phyloP scores from a whole-genome alignment of 2,329 filamentous ascomycete genomes.

The Tolypocladium tundrense region DNA sequence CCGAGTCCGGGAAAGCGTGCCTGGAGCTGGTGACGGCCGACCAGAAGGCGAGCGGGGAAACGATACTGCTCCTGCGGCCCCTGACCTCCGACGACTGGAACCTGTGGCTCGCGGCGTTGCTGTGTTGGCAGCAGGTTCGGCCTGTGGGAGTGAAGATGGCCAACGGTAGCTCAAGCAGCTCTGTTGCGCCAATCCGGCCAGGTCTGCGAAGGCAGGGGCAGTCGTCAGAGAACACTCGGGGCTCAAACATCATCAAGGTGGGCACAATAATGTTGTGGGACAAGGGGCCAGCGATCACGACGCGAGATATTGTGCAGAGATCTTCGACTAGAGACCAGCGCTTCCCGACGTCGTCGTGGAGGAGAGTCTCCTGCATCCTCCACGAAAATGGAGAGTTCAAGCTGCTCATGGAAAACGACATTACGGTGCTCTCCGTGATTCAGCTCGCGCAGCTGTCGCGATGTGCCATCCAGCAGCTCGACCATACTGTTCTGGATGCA shows the following conservation, averaged over 20 bases:
- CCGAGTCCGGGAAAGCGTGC: slow-evolving; percentile 34
- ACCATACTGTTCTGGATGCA: slow-evolving; percentile 82
- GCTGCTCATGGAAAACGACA: slow-evolving; percentile 77
- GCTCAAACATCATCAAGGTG: slow-evolving; percentile 79
- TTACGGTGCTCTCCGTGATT: slow-evolving; percentile 68
- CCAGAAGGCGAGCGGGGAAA: slow-evolving; percentile 36
- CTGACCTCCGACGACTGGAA: slow-evolving; percentile 57
- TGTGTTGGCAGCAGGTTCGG: slow-evolving; percentile 72
- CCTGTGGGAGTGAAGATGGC: slow-evolving; percentile 46
- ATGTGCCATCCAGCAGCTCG: slow-evolving; percentile 81
- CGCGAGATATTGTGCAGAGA: slow-evolving; percentile 44
- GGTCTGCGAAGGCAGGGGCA: slow-evolving; percentile 32
- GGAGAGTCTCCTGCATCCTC: slow-evolving; percentile 81
- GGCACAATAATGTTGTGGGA: slow-evolving; percentile 90
- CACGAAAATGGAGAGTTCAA: slow-evolving; percentile 94
- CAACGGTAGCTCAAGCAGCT: slow-evolving; percentile 26
- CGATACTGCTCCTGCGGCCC: slow-evolving; percentile 52
- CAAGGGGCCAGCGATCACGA: slow-evolving; percentile 50
- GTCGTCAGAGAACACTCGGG: slow-evolving; percentile 20
- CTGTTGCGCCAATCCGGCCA: slow-evolving; percentile 24
- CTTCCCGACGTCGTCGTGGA: slow-evolving; percentile 57
- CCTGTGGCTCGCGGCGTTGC: slow-evolving; percentile 67
- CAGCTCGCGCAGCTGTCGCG: slow-evolving; percentile 82
- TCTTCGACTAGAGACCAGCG: slow-evolving; percentile 47
- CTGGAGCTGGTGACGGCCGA: slow-evolving; percentile 43